Conservation (phyloP, 805 yeast genomes). For the Candida michaelii region DNA sequence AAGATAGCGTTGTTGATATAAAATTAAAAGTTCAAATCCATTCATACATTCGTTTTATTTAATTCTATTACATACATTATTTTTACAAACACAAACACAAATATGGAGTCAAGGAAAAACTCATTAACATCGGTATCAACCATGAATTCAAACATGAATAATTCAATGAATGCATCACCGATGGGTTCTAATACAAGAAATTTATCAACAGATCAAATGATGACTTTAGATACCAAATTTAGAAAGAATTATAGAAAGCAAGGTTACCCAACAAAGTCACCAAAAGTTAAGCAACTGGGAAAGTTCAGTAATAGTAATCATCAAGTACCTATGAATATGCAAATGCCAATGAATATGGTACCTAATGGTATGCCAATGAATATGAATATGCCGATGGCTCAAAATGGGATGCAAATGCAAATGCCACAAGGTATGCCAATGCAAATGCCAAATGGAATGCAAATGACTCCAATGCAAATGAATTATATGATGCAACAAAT, state of each 20-base stretch:
- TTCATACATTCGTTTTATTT: too few species aligned
- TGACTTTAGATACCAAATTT: constrained; percentile 40
- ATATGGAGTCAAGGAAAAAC: constrained; percentile 26
- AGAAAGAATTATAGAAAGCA: constrained; percentile 33
- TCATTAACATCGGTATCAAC: constrained; percentile 33
- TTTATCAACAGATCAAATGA: constrained; percentile 39
- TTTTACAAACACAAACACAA: background rate
- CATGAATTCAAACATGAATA: constrained; percentile 13
- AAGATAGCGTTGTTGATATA: too few species aligned
- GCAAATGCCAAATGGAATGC: constrained; percentile 5
- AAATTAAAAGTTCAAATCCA: too few species aligned
- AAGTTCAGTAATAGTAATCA: background rate
- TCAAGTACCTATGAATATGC: background rate
- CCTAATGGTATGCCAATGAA: background rate
- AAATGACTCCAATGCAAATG: constrained; percentile 4
- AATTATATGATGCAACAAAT: constrained; percentile 1
- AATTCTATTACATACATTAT: too few species aligned
- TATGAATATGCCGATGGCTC: background rate
- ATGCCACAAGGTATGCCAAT: background rate
- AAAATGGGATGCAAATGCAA: too few species aligned
- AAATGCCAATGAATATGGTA: background rate
- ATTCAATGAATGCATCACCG: background rate
- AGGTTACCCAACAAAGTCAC: constrained; percentile 3
- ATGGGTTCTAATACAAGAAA: constrained; percentile 20
- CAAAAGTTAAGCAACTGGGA: background rate